Evolutionary conservation across 371 early-diverging fungal species (phyloP).

Genomic region (Mortierella sp.): DNA sequence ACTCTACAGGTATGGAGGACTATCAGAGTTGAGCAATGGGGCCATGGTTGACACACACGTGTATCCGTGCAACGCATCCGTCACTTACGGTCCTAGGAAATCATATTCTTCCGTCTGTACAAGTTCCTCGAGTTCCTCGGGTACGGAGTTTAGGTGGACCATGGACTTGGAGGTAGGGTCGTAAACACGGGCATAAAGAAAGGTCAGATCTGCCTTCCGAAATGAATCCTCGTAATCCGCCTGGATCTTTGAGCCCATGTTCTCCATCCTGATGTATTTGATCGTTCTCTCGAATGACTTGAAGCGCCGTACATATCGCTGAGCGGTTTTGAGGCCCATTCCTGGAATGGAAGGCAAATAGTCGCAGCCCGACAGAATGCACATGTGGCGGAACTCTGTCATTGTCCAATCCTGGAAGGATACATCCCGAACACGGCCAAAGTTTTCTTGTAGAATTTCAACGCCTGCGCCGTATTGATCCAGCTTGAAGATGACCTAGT

Average conservation of each 20-base stretch:
- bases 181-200: conserved; percentile 85
- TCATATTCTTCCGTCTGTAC: conserved; percentile 30
- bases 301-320: conserved; percentile 67
- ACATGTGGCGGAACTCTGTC: conserved; percentile 85
- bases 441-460: conserved; percentile 64
- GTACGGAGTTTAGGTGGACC: conserved; percentile 67
- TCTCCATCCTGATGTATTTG: conserved; percentile 44
- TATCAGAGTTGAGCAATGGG: too few relatives aligned
- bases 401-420: conserved; percentile 67
- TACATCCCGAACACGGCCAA: conserved; percentile 60
- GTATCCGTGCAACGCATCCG: too few relatives aligned
- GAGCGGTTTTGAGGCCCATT: conserved; percentile 90
- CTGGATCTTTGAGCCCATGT: conserved; percentile 53
- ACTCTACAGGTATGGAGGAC: conserved; percentile 37
- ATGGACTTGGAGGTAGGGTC: conserved; percentile 63
- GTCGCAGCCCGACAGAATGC: conserved; percentile 97
- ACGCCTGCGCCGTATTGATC: conserved; percentile 75
- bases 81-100: conserved; percentile 62
- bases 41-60: too few relatives aligned
- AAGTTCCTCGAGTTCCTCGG: conserved; percentile 47
- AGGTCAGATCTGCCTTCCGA: conserved; percentile 80
- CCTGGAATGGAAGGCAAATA: conserved; percentile 88
- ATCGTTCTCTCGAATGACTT: conserved; percentile 59
- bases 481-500: conserved; percentile 81
- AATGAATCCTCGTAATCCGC: conserved; percentile 71